Percentiles rank a stretch among this genome's conserved stretches.
Evolutionary conservation across 352 stramenopile species (phyloP).

Genomic region (Phytopythium ostracodes): DNA sequence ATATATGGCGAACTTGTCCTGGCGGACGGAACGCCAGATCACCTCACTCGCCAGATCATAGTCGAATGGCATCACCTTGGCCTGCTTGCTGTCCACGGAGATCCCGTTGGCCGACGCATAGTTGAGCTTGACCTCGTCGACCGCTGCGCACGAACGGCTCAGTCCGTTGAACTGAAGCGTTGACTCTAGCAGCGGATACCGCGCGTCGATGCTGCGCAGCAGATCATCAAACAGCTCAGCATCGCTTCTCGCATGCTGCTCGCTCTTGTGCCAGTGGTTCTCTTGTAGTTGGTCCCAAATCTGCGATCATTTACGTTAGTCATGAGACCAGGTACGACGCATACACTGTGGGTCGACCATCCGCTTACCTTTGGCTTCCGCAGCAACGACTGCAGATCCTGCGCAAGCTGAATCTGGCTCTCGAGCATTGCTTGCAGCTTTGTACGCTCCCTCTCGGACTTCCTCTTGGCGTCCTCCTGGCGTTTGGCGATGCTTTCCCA

Average conservation of each 20-base stretch:
- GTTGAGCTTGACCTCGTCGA: neutral
- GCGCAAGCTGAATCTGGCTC: slow-evolving; percentile 25
- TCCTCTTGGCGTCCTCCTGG: slow-evolving; percentile 18
- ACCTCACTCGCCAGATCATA: neutral
- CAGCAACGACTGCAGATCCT: slow-evolving; percentile 23
- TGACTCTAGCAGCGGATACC: neutral
- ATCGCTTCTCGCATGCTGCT: neutral
- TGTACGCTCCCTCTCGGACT: slow-evolving; percentile 26
- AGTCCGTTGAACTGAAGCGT: neutral
- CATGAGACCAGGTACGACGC: too few relatives aligned
- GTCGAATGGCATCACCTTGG: neutral
- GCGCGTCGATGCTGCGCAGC: neutral
- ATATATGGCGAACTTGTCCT: neutral
- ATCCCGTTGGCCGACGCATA: neutral
- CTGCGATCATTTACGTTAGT: too few relatives aligned
- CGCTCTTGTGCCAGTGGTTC: neutral
- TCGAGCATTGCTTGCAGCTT: slow-evolving; percentile 23
- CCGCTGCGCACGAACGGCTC: too few relatives aligned
- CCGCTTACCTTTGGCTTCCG: slow-evolving; percentile 16
- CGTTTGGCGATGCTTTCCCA: slow-evolving; percentile 28
- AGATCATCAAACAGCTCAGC: neutral
- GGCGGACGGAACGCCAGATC: neutral
- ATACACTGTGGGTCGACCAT: too few relatives aligned
- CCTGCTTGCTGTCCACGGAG: neutral
- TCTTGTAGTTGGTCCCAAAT: slow-evolving; percentile 7